Percentiles rank a stretch among this genome's conserved stretches.
phyloP scores from a whole-genome alignment of 2,329 filamentous ascomycete genomes.

The Zymoseptoria pseudotritici region DNA sequence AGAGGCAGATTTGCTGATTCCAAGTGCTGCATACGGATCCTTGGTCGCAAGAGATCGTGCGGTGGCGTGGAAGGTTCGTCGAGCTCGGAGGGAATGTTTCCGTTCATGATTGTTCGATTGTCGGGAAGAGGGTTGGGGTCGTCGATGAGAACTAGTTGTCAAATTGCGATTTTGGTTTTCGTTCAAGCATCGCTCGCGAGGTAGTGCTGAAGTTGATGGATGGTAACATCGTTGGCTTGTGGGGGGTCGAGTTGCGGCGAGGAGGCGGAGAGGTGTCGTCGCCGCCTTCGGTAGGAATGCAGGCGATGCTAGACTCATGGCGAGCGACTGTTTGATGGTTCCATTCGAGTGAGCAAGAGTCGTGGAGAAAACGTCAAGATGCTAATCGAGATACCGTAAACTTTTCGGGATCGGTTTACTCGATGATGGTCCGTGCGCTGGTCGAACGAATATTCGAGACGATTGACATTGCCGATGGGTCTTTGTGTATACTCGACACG shows the following conservation, averaged over 20 bases:
- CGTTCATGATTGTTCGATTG: slow-evolving; percentile 22
- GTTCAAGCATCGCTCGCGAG: slow-evolving; percentile 2
- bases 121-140: background rate
- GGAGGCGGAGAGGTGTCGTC: slow-evolving; percentile 25
- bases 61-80: slow-evolving; percentile 53
- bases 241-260: slow-evolving; percentile 24
- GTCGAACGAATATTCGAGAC: background rate
- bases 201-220: slow-evolving; percentile 1
- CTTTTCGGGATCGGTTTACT: background rate
- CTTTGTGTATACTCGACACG: background rate
- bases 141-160: slow-evolving; percentile 9
- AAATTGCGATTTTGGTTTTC: slow-evolving; percentile 12
- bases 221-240: slow-evolving; percentile 16
- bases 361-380: background rate
- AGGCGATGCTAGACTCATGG: slow-evolving; percentile 32
- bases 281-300: slow-evolving; percentile 29
- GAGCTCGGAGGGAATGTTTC: slow-evolving; percentile 9
- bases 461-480: background rate
- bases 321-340: background rate
- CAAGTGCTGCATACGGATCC: slow-evolving; percentile 82
- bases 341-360: background rate
- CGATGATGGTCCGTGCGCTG: background rate
- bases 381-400: background rate
- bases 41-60: slow-evolving; percentile 45
- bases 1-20: slow-evolving; percentile 74